Percentiles rank a stretch among this genome's conserved stretches.
phyloP scores from a whole-genome alignment of 2,329 filamentous ascomycete genomes.

The Fusarium xylarioides region DNA sequence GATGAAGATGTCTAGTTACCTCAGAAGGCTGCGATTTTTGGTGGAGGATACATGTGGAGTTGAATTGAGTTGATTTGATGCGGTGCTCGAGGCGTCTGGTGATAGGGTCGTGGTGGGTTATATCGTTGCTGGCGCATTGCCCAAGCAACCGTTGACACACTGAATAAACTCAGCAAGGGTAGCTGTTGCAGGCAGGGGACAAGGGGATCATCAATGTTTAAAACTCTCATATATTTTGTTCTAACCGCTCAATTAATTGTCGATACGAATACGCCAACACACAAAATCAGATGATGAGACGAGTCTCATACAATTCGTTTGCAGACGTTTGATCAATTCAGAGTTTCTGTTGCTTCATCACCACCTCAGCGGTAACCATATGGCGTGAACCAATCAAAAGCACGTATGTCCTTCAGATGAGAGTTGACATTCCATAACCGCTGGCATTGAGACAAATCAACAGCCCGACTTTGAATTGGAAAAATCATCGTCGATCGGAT shows the following conservation, averaged over 20 bases:
- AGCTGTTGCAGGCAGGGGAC: constrained; percentile 26
- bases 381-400: constrained; percentile 17
- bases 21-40: constrained; percentile 25
- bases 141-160: constrained; percentile 37
- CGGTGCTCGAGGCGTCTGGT: not conserved
- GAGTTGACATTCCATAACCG: not conserved
- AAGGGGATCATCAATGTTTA: constrained; percentile 1
- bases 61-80: constrained; percentile 7
- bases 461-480: not conserved
- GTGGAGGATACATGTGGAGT: constrained; percentile 33
- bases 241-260: not conserved
- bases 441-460: not conserved
- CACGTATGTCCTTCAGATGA: not conserved
- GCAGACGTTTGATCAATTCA: not conserved
- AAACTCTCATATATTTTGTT: not conserved
- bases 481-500: not conserved
- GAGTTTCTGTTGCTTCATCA: constrained; percentile 19
- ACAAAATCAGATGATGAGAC: not conserved
- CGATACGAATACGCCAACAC: not conserved
- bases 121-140: constrained; percentile 32
- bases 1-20: constrained; percentile 31
- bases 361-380: not conserved
- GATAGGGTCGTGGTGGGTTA: constrained; percentile 26
- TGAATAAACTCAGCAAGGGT: constrained; percentile 15
- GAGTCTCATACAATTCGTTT: not conserved